Conservation (phyloP, 441 rosid genomes). For the Syzygium malaccense region DNA sequence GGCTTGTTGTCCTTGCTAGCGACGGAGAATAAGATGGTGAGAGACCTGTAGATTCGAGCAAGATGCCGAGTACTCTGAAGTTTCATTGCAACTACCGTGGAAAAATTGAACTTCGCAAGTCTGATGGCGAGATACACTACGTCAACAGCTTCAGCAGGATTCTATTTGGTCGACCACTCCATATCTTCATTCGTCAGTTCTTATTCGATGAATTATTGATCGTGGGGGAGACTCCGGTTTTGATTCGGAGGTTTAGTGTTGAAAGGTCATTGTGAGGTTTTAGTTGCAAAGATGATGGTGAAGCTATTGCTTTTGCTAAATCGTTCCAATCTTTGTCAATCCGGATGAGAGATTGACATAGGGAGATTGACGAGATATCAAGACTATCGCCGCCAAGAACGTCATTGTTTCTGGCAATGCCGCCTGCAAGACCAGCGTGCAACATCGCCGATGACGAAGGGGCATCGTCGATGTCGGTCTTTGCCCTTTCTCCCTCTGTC, state of each 20-base stretch:
- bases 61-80: neutral
- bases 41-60: neutral
- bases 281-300: neutral
- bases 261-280: neutral
- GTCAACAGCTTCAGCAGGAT: constrained; percentile 33
- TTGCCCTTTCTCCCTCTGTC: too few species aligned
- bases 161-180: constrained; percentile 47
- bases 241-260: neutral
- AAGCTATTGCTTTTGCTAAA: neutral
- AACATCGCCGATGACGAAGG: too few species aligned
- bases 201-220: neutral
- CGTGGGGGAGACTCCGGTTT: neutral
- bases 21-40: neutral
- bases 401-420: too few species aligned
- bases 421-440: too few species aligned
- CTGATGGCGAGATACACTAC: neutral
- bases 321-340: neutral
- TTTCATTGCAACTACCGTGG: neutral
- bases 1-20: neutral
- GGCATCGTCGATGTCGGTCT: too few species aligned
- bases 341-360: neutral
- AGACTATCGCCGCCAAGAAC: too few species aligned
- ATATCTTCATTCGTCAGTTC: constrained; percentile 20
- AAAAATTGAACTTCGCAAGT: neutral
- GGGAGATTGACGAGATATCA: neutral